Evolutionary conservation across 2,329 filamentous ascomycete species (phyloP).

Genomic region (Cryphonectria carpinicola): DNA sequence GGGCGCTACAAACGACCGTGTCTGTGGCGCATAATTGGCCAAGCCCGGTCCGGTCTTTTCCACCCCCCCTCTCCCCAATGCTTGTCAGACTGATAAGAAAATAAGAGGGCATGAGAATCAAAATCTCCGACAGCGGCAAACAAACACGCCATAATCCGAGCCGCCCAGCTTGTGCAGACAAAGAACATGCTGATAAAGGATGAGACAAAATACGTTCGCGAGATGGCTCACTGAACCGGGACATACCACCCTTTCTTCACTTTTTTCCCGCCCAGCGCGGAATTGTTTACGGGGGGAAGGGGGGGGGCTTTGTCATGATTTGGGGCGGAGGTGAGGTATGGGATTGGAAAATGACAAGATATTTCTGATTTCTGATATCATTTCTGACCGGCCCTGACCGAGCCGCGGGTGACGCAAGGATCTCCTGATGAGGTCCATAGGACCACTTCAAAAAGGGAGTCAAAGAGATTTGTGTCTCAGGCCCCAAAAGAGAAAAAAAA

Average conservation of each 20-base stretch:
- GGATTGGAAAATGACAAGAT: neutral
- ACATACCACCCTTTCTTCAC: no score
- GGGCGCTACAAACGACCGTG: neutral
- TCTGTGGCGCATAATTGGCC: neutral
- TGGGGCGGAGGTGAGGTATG: neutral
- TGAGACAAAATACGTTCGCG: neutral
- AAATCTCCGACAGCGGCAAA: neutral
- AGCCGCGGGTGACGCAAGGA: neutral
- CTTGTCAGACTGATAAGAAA: neutral
- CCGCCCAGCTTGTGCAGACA: neutral
- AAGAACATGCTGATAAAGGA: neutral
- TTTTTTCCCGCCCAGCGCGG: neutral
- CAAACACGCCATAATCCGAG: neutral
- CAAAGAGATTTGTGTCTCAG: conserved; percentile 1
- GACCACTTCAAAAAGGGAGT: neutral
- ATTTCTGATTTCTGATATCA: conserved; percentile 5
- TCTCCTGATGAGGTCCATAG: neutral
- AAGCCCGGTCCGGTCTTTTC: neutral
- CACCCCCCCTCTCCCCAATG: no score
- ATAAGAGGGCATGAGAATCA: neutral
- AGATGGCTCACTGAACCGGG: neutral
- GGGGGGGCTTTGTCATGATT: neutral
- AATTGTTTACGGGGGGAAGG: neutral
- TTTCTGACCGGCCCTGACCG: neutral
- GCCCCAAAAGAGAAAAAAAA: neutral